Conservation (phyloP, 225 moss, liverwort and hornwort species). For the Marchantia paleacea region DNA sequence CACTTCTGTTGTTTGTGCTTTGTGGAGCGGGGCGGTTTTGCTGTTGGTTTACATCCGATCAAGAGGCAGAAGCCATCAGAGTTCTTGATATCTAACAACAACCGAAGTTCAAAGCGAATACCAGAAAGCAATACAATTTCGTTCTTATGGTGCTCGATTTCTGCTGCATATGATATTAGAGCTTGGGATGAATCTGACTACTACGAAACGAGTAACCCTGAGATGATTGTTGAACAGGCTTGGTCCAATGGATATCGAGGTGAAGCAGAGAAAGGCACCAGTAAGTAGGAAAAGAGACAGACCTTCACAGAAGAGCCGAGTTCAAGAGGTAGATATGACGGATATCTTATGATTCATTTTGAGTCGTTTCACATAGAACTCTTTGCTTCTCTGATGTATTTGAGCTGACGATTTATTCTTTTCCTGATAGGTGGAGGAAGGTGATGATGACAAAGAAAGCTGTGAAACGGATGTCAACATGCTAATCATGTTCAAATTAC, state of each 20-base stretch:
- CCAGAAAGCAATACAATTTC: too few relatives aligned
- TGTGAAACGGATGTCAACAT: slow-evolving; percentile 86
- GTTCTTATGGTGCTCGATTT: too few relatives aligned
- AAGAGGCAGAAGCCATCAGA: too few relatives aligned
- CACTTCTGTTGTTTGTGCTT: neutral
- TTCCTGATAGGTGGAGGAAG: slow-evolving; percentile 56
- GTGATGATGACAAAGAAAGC: slow-evolving; percentile 43
- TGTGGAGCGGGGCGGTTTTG: too few relatives aligned
- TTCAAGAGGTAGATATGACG: slow-evolving; percentile 50
- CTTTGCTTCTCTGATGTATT: too few relatives aligned
- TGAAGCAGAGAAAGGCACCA: slow-evolving; percentile 55
- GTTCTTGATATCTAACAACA: too few relatives aligned
- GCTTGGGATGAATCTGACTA: too few relatives aligned
- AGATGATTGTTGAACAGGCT: slow-evolving; percentile 47
- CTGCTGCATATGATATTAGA: too few relatives aligned
- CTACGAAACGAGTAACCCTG: neutral
- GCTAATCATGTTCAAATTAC: slow-evolving; percentile 68
- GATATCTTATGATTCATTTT: too few relatives aligned
- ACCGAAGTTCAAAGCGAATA: too few relatives aligned
- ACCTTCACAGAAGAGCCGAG: slow-evolving; percentile 59
- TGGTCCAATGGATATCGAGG: slow-evolving; percentile 89
- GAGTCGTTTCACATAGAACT: neutral
- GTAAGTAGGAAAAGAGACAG: slow-evolving; percentile 48
- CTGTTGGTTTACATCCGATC: too few relatives aligned
- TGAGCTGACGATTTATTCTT: neutral